Evolutionary conservation across 805 yeast species (phyloP).

Genomic region (Candida maesae): DNA sequence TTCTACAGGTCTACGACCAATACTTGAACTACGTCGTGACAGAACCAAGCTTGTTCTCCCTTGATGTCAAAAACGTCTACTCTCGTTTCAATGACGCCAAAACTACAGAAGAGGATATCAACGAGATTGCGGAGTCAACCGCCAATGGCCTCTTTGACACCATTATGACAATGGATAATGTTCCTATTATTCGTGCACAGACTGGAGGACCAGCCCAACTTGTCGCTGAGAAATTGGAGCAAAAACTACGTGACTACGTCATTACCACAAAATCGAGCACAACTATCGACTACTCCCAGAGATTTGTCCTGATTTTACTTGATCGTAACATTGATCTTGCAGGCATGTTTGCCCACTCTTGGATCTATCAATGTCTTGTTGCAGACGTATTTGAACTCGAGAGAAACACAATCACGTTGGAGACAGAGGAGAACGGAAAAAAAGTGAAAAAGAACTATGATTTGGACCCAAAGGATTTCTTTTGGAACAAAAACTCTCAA

Average conservation of each 20-base stretch:
- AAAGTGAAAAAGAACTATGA: constrained; percentile 63
- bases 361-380: constrained; percentile 97
- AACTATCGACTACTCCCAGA: constrained; percentile 36
- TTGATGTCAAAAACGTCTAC: constrained; percentile 66
- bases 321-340: constrained; percentile 90
- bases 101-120: constrained; percentile 73
- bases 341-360: constrained; percentile 93
- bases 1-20: constrained; percentile 91
- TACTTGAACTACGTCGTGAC: constrained; percentile 89
- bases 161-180: constrained; percentile 68
- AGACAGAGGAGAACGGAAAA: constrained; percentile 35
- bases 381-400: constrained; percentile 83
- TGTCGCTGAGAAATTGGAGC: constrained; percentile 83
- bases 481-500: constrained; percentile 82
- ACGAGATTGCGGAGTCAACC: constrained; percentile 58
- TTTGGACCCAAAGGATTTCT: constrained; percentile 88
- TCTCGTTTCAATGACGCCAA: constrained; percentile 64
- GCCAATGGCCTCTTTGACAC: constrained; percentile 80
- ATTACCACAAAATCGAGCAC: constrained; percentile 48
- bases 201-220: constrained; percentile 94
- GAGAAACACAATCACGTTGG: constrained; percentile 75
- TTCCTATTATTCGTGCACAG: constrained; percentile 90
- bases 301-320: constrained; percentile 74
- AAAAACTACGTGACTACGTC: constrained; percentile 79
- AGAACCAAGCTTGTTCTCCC: constrained; percentile 84